Evolutionary conservation across 1,284 basidiomycete species (phyloP).

Genomic region (Cystobasidiaceae sp.): DNA sequence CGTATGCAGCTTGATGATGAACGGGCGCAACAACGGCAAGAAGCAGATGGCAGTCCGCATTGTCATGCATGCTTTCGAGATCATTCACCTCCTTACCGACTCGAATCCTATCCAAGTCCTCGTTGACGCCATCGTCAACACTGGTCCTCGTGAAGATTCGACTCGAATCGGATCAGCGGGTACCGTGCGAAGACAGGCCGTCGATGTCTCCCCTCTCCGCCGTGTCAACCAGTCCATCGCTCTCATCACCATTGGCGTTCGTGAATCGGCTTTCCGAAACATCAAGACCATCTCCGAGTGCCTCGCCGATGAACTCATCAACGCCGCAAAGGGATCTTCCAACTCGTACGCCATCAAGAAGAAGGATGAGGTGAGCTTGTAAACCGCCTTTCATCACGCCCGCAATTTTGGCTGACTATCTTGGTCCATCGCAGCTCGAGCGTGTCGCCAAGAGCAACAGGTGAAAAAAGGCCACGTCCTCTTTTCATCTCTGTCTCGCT

Average conservation of each 20-base stretch:
- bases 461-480: constrained; percentile 53
- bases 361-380: constrained; percentile 58
- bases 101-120: constrained; percentile 94
- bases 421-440: constrained; percentile 73
- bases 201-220: constrained; percentile 97
- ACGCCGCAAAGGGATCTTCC: constrained; percentile 99
- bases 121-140: constrained; percentile 99
- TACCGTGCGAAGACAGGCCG: constrained; percentile 98
- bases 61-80: constrained; percentile 98
- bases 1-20: constrained; percentile 99
- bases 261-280: constrained; percentile 99
- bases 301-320: constrained; percentile 99
- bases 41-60: constrained; percentile 99
- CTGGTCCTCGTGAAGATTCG: constrained; percentile 98
- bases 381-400: constrained; percentile 8
- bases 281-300: constrained; percentile 97
- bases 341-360: constrained; percentile 99
- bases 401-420: not conserved
- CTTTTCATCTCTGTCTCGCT: not conserved
- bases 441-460: constrained; percentile 99
- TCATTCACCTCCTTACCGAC: constrained; percentile 99
- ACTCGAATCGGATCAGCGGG: constrained; percentile 99
- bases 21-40: constrained; percentile 99
- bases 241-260: constrained; percentile 92
- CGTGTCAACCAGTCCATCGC: constrained; percentile 97